Base-by-base conservation (phyloP, 139 green algal species). In the Tetradesmus lagerheimii region DNA sequence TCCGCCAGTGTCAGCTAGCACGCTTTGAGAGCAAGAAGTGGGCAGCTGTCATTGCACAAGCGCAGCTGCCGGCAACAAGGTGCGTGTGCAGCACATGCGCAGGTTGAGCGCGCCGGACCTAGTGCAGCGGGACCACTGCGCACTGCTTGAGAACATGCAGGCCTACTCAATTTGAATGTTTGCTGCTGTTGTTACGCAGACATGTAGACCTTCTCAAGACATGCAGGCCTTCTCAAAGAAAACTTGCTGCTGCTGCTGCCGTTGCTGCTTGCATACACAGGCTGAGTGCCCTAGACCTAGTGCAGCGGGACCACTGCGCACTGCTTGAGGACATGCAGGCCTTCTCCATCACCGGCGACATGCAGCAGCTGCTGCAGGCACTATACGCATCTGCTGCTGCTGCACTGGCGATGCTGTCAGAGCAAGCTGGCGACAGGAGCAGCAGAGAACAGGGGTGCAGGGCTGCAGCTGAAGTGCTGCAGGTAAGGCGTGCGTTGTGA, bases 41-140 rank as follows among this genome's bases (percentile, higher is more conserved):
- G 85, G 71, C n/a, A 12, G 80, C 71, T 6, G 71, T 89, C 34
- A 83, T 89, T 29, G 31, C 67, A 4, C 4, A 20, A 39, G 18
- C 64, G 15, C 85, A 89, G 71, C 85, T 83, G 43, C 43, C 83
- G 41, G 85, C 85, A 8, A 66, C 80, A 20, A 89, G 85, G 85
- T 83, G 71, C 2, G 71, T 9, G 1, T 23, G 39, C n/a, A 66
- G 76, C 37, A 53, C 18, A 29, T 45, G 37, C 34, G 76, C 4
- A 31, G 12, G 37, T 1, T 82, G 11, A 80, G 16, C 25, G 67
- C 67, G 20, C 67, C 41, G 1, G 12, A 38, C 67, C n/a, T 38
- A 20, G 67, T 78, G 31, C 67, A 78, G 67, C 67, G 15, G 8
- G 18, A 41, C 29, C 12, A 15, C 67, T 34, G 29, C 27, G 29